Base-by-base conservation (phyloP, 1,139 yeast species). In the Magnusiomyces ingens region DNA sequence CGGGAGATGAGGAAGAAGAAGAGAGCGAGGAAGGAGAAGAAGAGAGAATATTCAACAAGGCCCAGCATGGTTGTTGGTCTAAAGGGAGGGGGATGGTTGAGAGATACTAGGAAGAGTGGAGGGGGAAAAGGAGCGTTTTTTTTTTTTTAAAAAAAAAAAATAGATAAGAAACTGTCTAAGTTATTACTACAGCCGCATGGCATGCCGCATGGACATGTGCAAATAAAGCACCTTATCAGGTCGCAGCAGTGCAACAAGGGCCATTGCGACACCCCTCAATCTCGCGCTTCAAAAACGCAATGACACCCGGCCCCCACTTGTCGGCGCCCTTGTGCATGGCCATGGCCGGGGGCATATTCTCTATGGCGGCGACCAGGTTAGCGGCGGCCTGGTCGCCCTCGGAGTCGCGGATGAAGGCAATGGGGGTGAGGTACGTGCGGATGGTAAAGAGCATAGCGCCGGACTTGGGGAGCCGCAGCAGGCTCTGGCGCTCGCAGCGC, bases 281-380 rank as follows among this genome's bases (percentile, higher is more conserved):
- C n/a, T 67, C 66, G 3, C 62, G 59, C 32, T 58, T 60, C 55
- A 82, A 62, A 61, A 71, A 82, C 40, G 72, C 67, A 57, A 75
- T 73, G 1, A 82, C 81, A 0, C 88, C 84, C 3, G 75, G 76
- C 0, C 88, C 89, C 90, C 91, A 84, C 45, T 74, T 79, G 2
- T 72, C 76, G 51, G 78, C 72, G 55, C 77, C 76, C 66, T 84
- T 84, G 67, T 84, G 84, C 54, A 73, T 76, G 0, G 81, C 85
- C 55, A 82, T 65, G 52, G 73, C 76, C 2, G 74, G 81, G 8
- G 85, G 86, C 62, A 83, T 71, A 1, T 77, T 75, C 51, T 79
- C 81, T 41, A 84, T 80, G 0, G 86, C 91, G 17, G 72, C 73
- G 46, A 74, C 69, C 51, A 86, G 68, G 29, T 80, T 84, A 15